Evolutionary conservation across 441 rosid species (phyloP), one percentile per base, ranked within the genome.

Genomic region (Erodium chrysanthum): DNA sequence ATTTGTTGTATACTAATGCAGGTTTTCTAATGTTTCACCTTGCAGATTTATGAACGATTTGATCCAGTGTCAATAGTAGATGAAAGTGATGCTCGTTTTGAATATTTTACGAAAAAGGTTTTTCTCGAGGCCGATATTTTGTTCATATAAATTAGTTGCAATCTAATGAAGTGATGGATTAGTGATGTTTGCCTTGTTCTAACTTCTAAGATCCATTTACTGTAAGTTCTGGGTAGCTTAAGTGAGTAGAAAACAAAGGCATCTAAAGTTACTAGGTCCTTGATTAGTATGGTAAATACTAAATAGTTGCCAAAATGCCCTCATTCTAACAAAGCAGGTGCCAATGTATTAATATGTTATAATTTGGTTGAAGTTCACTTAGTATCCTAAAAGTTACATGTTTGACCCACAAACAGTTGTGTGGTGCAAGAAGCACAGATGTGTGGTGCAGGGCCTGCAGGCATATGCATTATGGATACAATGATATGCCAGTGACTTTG

Each of bases 11-110:
- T 73, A 52, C 63, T 70, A 14, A 68, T 58, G 29, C 17, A 56
- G 23, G 27, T 50, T 70, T 0, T 65, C 1, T 37, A 2, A 42
- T 33, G 62, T 10, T 65, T 65, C 17, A 48, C 31, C 67, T 62
- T 73, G 69, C 87, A 94, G 98, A 81, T 94, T 61, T 94, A 84
- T 77, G 93, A 94, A 80, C 84, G 97, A 68, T 87, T 91, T 79
- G 82, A 80, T 71, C 88, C 85, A 52, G 83, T 76, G 50, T 84
- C 92, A 33, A 71, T 84, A 46, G 75, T 64, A 66, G 81, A 84
- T 62, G 92, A 65, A 7, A 91, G 88, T 71, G 81, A 88, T 82
- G 95, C 91, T 61, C 96, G 98, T 71, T 83, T 84, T 74, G 97
- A 89, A 64, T 84, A 89, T 75, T 94, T 94, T 76, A 71, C 86